These are phyloP conservation scores for Tuctoria greenei DNA, from an alignment of 176 grass and related monocot genomes.

Conservation along the genomic window DNA sequence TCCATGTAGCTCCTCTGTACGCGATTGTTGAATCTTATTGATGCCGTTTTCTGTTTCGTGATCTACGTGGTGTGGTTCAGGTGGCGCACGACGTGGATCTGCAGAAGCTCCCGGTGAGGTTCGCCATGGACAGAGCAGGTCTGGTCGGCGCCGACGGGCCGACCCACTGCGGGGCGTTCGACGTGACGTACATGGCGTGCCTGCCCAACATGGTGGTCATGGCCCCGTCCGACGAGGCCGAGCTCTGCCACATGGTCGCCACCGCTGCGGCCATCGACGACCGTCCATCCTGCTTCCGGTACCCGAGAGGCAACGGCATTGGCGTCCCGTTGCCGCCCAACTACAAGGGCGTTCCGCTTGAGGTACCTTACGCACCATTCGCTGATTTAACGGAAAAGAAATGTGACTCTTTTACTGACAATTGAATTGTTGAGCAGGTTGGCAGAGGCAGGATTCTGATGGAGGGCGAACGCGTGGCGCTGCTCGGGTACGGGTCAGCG, in stretches of 20 bases:
- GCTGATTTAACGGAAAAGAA: neutral
- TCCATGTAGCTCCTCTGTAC: neutral
- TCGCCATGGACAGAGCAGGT: slow-evolving; percentile 94
- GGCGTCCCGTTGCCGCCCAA: slow-evolving; percentile 68
- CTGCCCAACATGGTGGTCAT: slow-evolving; percentile 97
- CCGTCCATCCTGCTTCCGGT: slow-evolving; percentile 85
- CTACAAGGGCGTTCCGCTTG: slow-evolving; percentile 79
- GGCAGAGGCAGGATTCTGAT: slow-evolving; percentile 77
- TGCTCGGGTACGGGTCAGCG: slow-evolving; percentile 84
- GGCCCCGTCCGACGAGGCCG: slow-evolving; percentile 92
- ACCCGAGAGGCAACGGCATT: slow-evolving; percentile 85
- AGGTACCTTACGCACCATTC: slow-evolving; percentile 44
- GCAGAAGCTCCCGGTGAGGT: slow-evolving; percentile 89
- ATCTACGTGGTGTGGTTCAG: slow-evolving; percentile 16
- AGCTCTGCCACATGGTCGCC: slow-evolving; percentile 96
- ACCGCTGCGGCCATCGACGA: slow-evolving; percentile 91
- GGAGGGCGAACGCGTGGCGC: slow-evolving; percentile 83
- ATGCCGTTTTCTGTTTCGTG: neutral
- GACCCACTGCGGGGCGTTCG: slow-evolving; percentile 87
- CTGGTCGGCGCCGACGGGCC: slow-evolving; percentile 92
- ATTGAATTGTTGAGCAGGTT: slow-evolving; percentile 36
- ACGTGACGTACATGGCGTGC: slow-evolving; percentile 96
- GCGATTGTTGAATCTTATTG: neutral
- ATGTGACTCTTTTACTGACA: neutral
- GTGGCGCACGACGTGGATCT: slow-evolving; percentile 94